A percentile compares a stretch with the other conserved stretches of the same genome.
These are phyloP conservation scores for Xylaria sp. DNA, from an alignment of 2,329 filamentous ascomycete genomes.

Conservation along the genomic window DNA sequence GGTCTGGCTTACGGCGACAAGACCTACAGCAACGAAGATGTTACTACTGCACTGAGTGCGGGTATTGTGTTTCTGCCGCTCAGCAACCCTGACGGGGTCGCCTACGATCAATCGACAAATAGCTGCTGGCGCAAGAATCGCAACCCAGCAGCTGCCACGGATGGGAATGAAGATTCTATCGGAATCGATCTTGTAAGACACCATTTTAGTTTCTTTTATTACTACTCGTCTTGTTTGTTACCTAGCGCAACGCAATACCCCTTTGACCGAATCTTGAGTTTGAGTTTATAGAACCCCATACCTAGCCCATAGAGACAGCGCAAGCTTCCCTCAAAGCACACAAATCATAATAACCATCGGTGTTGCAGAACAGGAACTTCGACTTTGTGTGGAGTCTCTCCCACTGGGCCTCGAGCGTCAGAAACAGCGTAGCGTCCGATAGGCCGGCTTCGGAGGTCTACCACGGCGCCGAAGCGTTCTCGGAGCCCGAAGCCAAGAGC, in stretches of 20 bases:
- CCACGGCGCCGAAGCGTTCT: slow-evolving; percentile 54
- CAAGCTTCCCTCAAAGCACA: not conserved
- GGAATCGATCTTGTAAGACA: slow-evolving; percentile 51
- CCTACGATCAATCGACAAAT: slow-evolving; percentile 52
- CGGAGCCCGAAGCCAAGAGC: slow-evolving; percentile 59
- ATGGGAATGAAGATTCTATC: slow-evolving; percentile 36
- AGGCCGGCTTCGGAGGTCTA: slow-evolving; percentile 50
- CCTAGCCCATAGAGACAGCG: not conserved
- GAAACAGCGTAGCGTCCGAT: slow-evolving; percentile 44
- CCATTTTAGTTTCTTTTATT: no score
- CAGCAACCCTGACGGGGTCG: slow-evolving; percentile 58
- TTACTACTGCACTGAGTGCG: slow-evolving; percentile 52
- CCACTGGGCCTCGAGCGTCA: slow-evolving; percentile 45
- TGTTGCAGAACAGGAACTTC: slow-evolving; percentile 53
- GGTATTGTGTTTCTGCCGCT: slow-evolving; percentile 58
- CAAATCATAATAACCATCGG: not conserved
- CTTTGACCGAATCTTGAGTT: no score
- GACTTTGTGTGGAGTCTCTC: slow-evolving; percentile 60
- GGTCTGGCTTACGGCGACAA: slow-evolving; percentile 56
- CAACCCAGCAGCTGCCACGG: slow-evolving; percentile 44
- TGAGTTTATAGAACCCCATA: no score
- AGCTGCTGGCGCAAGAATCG: slow-evolving; percentile 61
- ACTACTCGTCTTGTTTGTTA: no score
- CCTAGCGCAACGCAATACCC: no score
- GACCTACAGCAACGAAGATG: slow-evolving; percentile 54